Base-by-base conservation (phyloP, 1,284 basidiomycete genomes). In the Irpex lacteus region DNA sequence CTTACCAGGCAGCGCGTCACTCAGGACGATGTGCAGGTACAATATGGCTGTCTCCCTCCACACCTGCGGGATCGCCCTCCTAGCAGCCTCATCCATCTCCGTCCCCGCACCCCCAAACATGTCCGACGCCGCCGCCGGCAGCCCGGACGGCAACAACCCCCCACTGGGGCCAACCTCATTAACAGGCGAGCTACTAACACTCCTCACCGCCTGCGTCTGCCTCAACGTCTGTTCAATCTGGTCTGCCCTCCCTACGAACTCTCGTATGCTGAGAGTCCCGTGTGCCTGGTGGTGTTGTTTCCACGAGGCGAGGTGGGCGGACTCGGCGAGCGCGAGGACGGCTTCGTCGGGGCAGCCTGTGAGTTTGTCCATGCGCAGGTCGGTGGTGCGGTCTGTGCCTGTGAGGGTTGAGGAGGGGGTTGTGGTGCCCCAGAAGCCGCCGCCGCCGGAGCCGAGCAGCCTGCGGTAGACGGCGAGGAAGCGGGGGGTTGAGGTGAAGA, bases 331-430 rank as follows among this genome's bases (percentile, higher is more conserved):
- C 34, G 87, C 89, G 61, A 94, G 83, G 70, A 94, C 76, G 26
- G 88, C 86, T 67, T 85, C 85, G 71, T 92, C 88, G 2, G 90
- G 87, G 76, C 90, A 92, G 21, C 91, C 91, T 40, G 85, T 87
- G 65, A 92, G 75, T 59, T 75, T 73, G 67, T 89, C 88, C 83
- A 92, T 88, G 60, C 83, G 81, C 67, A 88, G 71, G 60, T 75
- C 78, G 61, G 66, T 69, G 74, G 73, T 49, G 72, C 69, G 60
- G 68, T 64, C 69, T 61, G 66, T 63, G 61, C 66, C 69, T 60
- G 66, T 62, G 61, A 60, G 63, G 65, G 74, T 26, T 26, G 21
- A 26, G 21, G 21, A 26, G 21, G 21, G 21, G 21, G 21, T 26
- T 26, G 21, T 26, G 21, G 21, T 26, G 21, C 21, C 70, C 71